Conservation (phyloP, 495 filamentous ascomycete genomes). For the Penicillium diatomitis region DNA sequence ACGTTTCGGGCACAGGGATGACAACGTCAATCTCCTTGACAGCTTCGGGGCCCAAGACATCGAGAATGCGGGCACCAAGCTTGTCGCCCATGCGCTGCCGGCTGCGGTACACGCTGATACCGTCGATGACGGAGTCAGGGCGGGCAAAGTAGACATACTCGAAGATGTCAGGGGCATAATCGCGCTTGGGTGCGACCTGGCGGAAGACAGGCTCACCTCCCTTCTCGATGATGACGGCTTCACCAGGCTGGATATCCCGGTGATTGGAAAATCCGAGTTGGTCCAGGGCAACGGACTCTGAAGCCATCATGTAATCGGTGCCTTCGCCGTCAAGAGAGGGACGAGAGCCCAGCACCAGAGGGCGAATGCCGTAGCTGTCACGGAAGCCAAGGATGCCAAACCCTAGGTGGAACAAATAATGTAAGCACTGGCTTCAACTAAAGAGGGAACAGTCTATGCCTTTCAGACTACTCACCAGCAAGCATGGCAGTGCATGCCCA, state of each 20-base stretch:
- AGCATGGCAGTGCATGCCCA: conserved; percentile 90
- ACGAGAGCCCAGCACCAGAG: conserved; percentile 72
- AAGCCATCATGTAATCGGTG: conserved; percentile 93
- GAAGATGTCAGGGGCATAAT: conserved; percentile 90
- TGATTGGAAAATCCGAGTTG: conserved; percentile 81
- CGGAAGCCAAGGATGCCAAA: conserved; percentile 88
- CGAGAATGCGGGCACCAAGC: conserved; percentile 68
- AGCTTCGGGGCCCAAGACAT: conserved; percentile 61
- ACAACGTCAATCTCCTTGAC: conserved; percentile 85
- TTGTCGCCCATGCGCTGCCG: conserved; percentile 89
- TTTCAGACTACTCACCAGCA: conserved; percentile 47
- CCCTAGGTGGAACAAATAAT: conserved; percentile 28
- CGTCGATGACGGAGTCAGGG: conserved; percentile 86
- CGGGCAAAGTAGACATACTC: conserved; percentile 73
- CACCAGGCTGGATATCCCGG: conserved; percentile 75
- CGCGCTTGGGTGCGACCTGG: conserved; percentile 61
- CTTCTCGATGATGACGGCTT: conserved; percentile 91
- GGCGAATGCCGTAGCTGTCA: conserved; percentile 84
- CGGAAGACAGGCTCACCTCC: conserved; percentile 62
- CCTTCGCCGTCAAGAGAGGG: conserved; percentile 56
- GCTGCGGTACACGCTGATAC: conserved; percentile 81
- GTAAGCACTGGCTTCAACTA: conserved; percentile 2
- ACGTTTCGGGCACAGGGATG: conserved; percentile 82
- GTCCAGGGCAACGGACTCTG: conserved; percentile 85
- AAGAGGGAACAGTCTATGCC: background rate